Conservation (phyloP, 2,329 filamentous ascomycete species). For the Calonectria hawksworthii region DNA sequence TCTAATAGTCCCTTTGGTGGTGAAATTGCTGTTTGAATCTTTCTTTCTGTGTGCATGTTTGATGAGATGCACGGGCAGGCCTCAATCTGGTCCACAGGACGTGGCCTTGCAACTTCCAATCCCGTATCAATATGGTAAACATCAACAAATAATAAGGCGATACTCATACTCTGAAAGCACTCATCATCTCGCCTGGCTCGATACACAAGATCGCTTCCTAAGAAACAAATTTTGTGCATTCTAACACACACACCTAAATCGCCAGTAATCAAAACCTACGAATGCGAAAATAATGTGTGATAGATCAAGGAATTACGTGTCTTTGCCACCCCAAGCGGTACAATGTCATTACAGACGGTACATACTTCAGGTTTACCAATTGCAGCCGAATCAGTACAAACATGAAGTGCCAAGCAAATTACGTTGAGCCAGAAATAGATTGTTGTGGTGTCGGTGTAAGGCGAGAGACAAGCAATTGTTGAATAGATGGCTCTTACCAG, state of each 20-base stretch:
- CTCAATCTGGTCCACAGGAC: background rate
- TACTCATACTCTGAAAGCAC: background rate
- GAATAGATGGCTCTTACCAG: background rate
- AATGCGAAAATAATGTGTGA: constrained; percentile 40
- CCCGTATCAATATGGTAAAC: background rate
- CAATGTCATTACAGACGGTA: background rate
- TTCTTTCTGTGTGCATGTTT: background rate
- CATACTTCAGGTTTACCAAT: background rate
- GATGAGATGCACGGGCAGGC: background rate
- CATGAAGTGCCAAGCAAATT: background rate
- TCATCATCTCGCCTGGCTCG: background rate
- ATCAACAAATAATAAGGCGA: background rate
- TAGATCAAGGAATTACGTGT: constrained; percentile 40
- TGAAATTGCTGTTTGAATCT: background rate
- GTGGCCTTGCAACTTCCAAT: background rate
- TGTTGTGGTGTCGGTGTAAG: background rate
- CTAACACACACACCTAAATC: background rate
- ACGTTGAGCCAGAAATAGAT: background rate
- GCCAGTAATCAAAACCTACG: background rate
- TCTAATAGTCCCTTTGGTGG: background rate
- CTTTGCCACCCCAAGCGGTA: constrained; percentile 21
- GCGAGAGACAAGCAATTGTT: background rate
- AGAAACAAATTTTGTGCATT: background rate
- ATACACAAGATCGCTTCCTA: background rate
- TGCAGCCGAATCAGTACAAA: background rate